Evolutionary conservation across 2,329 filamentous ascomycete genomes (phyloP), one percentile per base, ranked within the genome.

Genomic region (Sclerotinia trifoliorum): DNA sequence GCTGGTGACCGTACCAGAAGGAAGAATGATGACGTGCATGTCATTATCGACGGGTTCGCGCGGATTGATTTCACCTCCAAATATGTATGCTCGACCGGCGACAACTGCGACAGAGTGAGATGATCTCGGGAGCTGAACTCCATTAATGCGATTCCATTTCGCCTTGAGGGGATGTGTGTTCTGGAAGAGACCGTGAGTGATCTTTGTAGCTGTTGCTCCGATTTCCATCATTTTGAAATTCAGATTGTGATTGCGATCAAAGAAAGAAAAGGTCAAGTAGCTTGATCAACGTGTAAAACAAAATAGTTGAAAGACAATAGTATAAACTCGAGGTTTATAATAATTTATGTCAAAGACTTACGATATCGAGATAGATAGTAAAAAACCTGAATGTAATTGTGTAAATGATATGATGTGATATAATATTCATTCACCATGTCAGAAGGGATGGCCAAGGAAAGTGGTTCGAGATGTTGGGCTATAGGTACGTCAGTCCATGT

Each of bases 41-140:
- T 88, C 83, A 75, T 92, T 92, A 79, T 93, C 90, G 67, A 89
- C 84, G 8, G 90, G 89, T 75, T 91, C 81, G 60, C 88, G 83
- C 3, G 90, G 84, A 57, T 82, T 80, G 62, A 88, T 79, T 78
- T 95, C 92, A 72, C 92, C 93, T 69, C 93, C 92, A 75, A 93
- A 96, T 74, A 96, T 83, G 78, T 87, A 90, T 56, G 85, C 83
- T n/a, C 81, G 83, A 19, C 83, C 80, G 57, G 80, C 81, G 29
- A 89, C 78, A 52, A 90, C 81, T 55, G 91, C 84, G 73, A 93
- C 77, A 3, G 86, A 85, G 75, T 95, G 92, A 0, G 91, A 93
- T 1, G 92, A 94, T 66, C 91, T 88, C 51, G 87, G 86, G 10
- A 93, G 82, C 0, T 81, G 72, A 3, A 85, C 83, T 46, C 85